Evolutionary conservation across 129 eudicot genomes (phyloP).

Genomic region (Silybum marianum): DNA sequence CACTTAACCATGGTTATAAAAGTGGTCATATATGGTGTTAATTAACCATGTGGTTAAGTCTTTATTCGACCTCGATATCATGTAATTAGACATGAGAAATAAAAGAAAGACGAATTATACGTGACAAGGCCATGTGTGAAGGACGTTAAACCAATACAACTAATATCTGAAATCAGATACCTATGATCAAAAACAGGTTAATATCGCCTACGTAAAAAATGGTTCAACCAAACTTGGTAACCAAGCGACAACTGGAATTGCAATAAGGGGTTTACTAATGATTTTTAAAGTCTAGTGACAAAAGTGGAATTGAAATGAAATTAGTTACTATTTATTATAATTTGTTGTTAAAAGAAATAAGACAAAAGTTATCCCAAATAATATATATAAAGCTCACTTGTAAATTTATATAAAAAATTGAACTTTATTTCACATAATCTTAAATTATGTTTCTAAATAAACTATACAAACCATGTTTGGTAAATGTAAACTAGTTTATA

Average conservation of each 20-base stretch:
- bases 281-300: neutral
- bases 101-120: neutral
- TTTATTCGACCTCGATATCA: neutral
- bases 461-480: too few relatives aligned
- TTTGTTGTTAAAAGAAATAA: neutral
- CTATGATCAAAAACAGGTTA: neutral
- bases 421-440: too few relatives aligned
- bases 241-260: neutral
- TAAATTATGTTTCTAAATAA: too few relatives aligned
- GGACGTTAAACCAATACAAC: neutral
- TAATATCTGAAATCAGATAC: neutral
- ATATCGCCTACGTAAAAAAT: too few relatives aligned
- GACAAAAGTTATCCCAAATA: too few relatives aligned
- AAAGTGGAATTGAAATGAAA: neutral
- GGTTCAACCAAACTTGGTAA: neutral
- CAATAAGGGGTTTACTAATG: neutral
- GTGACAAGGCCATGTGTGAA: neutral
- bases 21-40: neutral
- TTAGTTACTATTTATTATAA: too few relatives aligned
- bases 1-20: slow-evolving; percentile 4
- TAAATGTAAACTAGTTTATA: too few relatives aligned
- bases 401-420: too few relatives aligned
- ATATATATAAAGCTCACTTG: neutral
- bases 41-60: neutral
- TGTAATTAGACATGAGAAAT: slow-evolving; percentile 1